phyloP scores from a whole-genome alignment of 2,329 filamentous ascomycete genomes.

The Colletotrichum sp. region DNA sequence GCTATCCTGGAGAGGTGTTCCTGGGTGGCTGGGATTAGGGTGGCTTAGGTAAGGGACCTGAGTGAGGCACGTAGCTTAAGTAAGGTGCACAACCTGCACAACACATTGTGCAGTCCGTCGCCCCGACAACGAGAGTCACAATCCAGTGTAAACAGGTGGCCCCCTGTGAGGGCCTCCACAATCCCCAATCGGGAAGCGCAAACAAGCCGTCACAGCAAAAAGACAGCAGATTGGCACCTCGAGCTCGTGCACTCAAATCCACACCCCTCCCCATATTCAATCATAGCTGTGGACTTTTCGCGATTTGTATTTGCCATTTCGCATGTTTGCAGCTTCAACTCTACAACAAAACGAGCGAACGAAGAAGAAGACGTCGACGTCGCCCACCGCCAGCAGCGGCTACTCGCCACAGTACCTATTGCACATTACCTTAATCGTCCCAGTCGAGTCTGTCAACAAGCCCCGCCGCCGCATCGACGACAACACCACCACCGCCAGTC shows the following conservation, averaged over 20 bases:
- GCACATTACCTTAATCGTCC: slow-evolving; percentile 23
- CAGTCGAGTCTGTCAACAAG: background rate
- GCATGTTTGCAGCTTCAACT: slow-evolving; percentile 20
- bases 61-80: rapidly evolving
- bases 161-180: slow-evolving; percentile 3
- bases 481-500: slow-evolving; percentile 24
- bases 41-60: background rate
- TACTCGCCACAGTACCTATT: slow-evolving; percentile 41
- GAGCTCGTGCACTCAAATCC: slow-evolving; percentile 8
- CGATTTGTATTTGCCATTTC: background rate
- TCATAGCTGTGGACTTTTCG: slow-evolving; percentile 6
- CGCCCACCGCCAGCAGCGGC: slow-evolving; percentile 28
- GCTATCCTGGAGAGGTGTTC: background rate
- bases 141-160: slow-evolving; percentile 5
- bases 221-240: background rate
- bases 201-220: slow-evolving; percentile 9
- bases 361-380: slow-evolving; percentile 17
- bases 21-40: background rate
- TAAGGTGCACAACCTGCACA: background rate
- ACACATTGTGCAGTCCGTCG: background rate
- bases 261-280: slow-evolving; percentile 21
- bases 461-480: slow-evolving; percentile 25
- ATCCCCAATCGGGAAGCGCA: slow-evolving; percentile 20
- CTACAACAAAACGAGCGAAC: slow-evolving; percentile 17
- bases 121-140: slow-evolving; percentile 11